These are phyloP conservation scores for Phaeosphaeria sp. DNA, from an alignment of 2,329 filamentous ascomycete genomes.

Conservation along the genomic window DNA sequence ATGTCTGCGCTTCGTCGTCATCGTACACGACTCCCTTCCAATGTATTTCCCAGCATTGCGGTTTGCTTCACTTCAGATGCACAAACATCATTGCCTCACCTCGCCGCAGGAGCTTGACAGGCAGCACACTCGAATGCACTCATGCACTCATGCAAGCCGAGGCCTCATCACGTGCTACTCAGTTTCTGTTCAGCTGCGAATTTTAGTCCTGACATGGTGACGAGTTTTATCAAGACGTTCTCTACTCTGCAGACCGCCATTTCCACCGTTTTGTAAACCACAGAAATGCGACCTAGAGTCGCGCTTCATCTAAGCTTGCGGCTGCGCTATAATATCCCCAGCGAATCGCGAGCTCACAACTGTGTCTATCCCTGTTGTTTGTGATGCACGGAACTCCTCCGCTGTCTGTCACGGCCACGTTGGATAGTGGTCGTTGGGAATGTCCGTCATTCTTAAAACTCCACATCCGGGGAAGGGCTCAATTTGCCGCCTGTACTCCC, in stretches of 20 bases:
- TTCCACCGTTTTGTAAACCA: slow-evolving; percentile 21
- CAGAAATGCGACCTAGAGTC: slow-evolving; percentile 20
- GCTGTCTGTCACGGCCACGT: slow-evolving; percentile 32
- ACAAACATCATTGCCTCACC: slow-evolving; percentile 21
- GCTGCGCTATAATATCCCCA: slow-evolving; percentile 21
- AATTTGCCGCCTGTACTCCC: slow-evolving; percentile 25
- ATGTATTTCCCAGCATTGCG: slow-evolving; percentile 6
- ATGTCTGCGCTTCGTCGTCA: slow-evolving; percentile 1
- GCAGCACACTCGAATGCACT: background rate
- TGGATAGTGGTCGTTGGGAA: slow-evolving; percentile 29
- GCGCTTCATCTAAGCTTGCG: slow-evolving; percentile 11
- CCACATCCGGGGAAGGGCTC: slow-evolving; percentile 19
- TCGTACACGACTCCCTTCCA: slow-evolving; percentile 1
- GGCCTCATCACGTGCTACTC: background rate
- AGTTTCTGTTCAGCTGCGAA: background rate
- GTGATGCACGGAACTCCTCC: slow-evolving; percentile 20
- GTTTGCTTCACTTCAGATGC: slow-evolving; percentile 29
- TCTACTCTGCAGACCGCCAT: slow-evolving; percentile 32
- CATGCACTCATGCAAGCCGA: background rate
- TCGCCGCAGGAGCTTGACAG: background rate
- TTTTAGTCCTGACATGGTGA: background rate
- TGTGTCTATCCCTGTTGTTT: slow-evolving; percentile 21
- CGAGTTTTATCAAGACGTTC: slow-evolving; percentile 7
- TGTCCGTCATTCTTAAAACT: slow-evolving; percentile 14
- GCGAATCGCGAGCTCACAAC: slow-evolving; percentile 12